Evolutionary conservation across 108 stramenopile species (phyloP).

Genomic region (Cyclotella distinguenda): DNA sequence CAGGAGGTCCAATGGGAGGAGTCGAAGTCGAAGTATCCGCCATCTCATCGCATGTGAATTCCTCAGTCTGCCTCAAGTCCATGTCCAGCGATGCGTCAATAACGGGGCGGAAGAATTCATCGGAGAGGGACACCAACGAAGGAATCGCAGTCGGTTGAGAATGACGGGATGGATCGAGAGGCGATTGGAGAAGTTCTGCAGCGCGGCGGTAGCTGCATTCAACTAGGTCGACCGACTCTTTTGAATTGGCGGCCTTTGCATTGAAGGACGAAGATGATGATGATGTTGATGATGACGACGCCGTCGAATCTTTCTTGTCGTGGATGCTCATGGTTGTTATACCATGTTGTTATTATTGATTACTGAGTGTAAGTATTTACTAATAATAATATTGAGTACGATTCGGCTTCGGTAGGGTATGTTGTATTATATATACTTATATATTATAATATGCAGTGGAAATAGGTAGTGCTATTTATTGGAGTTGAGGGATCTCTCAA

Average conservation of each 20-base stretch:
- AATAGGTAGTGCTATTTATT: too few species aligned
- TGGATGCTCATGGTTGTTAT: conserved; percentile 27
- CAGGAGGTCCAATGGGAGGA: conserved; percentile 40
- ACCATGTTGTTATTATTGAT: too few species aligned
- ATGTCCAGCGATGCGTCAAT: background rate
- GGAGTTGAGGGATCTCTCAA: too few species aligned
- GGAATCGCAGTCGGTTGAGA: conserved; percentile 7
- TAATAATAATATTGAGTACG: too few species aligned
- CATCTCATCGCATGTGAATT: background rate
- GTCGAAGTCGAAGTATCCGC: background rate
- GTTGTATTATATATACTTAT: too few species aligned
- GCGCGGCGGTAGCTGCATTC: too few species aligned
- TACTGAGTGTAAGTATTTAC: too few species aligned
- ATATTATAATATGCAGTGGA: too few species aligned
- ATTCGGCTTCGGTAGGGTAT: too few species aligned
- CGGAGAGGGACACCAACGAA: conserved; percentile 22
- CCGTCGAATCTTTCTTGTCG: conserved; percentile 20
- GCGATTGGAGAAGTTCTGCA: too few species aligned
- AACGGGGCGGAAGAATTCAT: conserved; percentile 2
- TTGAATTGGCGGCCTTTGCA: background rate
- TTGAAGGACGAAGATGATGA: background rate
- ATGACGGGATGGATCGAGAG: too few species aligned
- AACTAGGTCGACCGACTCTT: background rate
- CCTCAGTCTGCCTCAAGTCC: background rate
- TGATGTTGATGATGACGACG: background rate